These are phyloP conservation scores for Penicillium roqueforti DNA, from an alignment of 495 filamentous ascomycete genomes.

Conservation along the genomic window DNA sequence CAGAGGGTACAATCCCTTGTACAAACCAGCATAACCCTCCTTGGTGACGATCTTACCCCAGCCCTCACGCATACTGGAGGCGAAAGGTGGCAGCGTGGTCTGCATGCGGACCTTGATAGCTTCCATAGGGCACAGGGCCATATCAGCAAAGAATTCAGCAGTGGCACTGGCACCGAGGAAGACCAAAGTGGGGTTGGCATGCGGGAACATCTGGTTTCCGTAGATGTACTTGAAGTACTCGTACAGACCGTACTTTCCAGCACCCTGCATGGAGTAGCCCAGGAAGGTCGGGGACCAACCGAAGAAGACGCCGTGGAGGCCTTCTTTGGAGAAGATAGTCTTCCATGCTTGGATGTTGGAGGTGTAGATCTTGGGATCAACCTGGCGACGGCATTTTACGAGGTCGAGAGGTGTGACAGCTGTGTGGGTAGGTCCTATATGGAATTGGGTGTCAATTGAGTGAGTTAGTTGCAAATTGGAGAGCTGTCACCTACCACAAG, in stretches of 20 bases:
- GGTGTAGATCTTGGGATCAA: conserved; percentile 65
- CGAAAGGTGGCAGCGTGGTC: conserved; percentile 64
- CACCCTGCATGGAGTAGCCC: conserved; percentile 69
- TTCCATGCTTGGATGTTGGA: conserved; percentile 65
- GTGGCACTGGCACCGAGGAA: conserved; percentile 62
- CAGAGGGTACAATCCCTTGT: conserved; percentile 65
- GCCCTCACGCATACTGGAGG: conserved; percentile 56
- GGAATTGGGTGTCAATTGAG: conserved; percentile 8
- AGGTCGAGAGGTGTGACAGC: conserved; percentile 60
- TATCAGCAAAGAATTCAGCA: conserved; percentile 67
- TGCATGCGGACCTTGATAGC: conserved; percentile 73
- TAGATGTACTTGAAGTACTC: conserved; percentile 73
- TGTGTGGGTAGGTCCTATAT: conserved; percentile 49
- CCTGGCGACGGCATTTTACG: conserved; percentile 69
- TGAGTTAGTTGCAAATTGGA: not conserved
- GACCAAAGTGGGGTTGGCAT: conserved; percentile 57
- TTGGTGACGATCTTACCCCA: conserved; percentile 56
- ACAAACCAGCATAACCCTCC: conserved; percentile 58
- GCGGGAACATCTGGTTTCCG: conserved; percentile 59
- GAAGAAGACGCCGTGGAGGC: conserved; percentile 66
- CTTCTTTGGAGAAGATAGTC: conserved; percentile 59
- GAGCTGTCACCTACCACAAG: conserved; percentile 50
- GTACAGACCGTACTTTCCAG: conserved; percentile 74
- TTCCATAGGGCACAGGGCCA: conserved; percentile 64
- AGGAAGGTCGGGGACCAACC: conserved; percentile 68